Evolutionary conservation across 768 basidiomycete genomes (phyloP).

Genomic region (Lentinus tigrinus): DNA sequence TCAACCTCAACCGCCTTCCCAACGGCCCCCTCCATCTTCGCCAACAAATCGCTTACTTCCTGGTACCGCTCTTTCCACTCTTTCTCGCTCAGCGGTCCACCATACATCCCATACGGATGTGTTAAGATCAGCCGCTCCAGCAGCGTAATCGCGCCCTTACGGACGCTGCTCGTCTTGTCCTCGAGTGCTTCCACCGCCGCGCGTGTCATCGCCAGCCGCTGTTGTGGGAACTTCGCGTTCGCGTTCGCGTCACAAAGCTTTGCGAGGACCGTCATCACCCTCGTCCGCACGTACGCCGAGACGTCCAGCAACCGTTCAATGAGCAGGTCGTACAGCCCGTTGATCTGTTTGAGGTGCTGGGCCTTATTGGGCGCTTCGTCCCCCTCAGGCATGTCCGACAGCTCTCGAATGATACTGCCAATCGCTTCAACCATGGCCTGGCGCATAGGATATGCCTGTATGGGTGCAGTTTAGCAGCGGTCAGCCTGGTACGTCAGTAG

Average conservation of each 20-base stretch:
- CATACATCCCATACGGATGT: slow-evolving; percentile 90
- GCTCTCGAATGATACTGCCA: slow-evolving; percentile 79
- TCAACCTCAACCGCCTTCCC: slow-evolving; percentile 57
- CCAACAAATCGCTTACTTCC: slow-evolving; percentile 58
- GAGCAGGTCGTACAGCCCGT: slow-evolving; percentile 77
- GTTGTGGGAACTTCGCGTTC: slow-evolving; percentile 80
- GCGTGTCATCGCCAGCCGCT: slow-evolving; percentile 71
- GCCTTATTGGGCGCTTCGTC: slow-evolving; percentile 36
- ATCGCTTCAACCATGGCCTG: slow-evolving; percentile 92
- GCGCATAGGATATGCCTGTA: slow-evolving; percentile 92
- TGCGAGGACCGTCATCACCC: slow-evolving; percentile 75
- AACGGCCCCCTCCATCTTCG: slow-evolving; percentile 65
- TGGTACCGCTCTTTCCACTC: slow-evolving; percentile 77
- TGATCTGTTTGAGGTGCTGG: slow-evolving; percentile 70
- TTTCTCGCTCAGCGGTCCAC: slow-evolving; percentile 69
- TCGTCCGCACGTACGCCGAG: slow-evolving; percentile 88
- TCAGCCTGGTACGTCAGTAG: neutral
- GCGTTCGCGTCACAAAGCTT: slow-evolving; percentile 72
- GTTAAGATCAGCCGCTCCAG: slow-evolving; percentile 75
- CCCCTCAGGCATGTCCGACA: slow-evolving; percentile 54
- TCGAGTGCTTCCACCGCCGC: slow-evolving; percentile 80
- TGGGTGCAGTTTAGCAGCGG: neutral
- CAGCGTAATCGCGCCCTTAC: slow-evolving; percentile 78
- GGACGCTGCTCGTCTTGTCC: slow-evolving; percentile 88
- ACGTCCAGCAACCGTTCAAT: slow-evolving; percentile 86